Conservation (phyloP, 768 basidiomycete species). For the Termitomyces sp. region DNA sequence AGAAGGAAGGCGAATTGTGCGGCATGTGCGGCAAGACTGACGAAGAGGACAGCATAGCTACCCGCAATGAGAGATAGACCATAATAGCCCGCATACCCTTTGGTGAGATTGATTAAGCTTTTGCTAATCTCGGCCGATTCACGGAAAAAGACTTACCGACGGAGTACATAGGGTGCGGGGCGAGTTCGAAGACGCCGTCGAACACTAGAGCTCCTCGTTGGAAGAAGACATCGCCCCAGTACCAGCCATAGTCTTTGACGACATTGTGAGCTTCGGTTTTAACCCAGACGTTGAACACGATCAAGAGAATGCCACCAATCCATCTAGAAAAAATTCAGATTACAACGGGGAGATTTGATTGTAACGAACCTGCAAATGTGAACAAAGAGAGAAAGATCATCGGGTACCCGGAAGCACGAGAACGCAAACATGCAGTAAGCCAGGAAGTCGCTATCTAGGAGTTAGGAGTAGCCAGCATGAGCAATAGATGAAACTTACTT, state of each 20-base stretch:
- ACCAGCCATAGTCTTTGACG: constrained; percentile 98
- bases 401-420: constrained; percentile 85
- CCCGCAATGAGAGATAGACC: constrained; percentile 89
- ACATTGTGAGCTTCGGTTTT: constrained; percentile 97
- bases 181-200: constrained; percentile 95
- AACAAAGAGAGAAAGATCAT: constrained; percentile 64
- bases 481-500: constrained; percentile 55
- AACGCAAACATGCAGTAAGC: constrained; percentile 95
- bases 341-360: neutral
- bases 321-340: constrained; percentile 48
- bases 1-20: constrained; percentile 96
- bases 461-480: neutral
- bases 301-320: constrained; percentile 80
- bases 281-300: constrained; percentile 97
- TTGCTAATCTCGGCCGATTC: constrained; percentile 8
- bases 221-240: constrained; percentile 93
- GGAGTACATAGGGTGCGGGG: constrained; percentile 95
- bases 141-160: constrained; percentile 40
- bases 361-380: constrained; percentile 69
- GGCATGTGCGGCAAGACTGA: constrained; percentile 90
- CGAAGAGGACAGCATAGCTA: constrained; percentile 88
- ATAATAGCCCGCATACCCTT: constrained; percentile 97
- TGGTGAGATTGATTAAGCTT: constrained; percentile 1
- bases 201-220: constrained; percentile 92
- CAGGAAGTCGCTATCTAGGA: constrained; percentile 75